phyloP scores from a whole-genome alignment of 192 early-diverging fungal species.

The Coemansia umbellata region DNA sequence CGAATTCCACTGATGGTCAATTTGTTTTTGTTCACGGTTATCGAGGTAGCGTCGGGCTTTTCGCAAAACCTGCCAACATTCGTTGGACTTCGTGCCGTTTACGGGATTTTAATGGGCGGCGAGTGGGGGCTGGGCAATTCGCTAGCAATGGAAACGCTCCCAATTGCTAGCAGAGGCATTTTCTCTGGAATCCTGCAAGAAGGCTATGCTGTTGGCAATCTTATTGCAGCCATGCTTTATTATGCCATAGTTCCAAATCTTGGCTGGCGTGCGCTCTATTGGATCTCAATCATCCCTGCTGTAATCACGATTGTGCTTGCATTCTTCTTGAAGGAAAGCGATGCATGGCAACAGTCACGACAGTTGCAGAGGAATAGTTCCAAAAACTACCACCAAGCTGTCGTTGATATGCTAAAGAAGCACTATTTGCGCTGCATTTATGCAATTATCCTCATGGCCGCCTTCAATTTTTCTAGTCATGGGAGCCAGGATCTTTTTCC shows the following conservation, averaged over 20 bases:
- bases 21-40: slow-evolving; percentile 57
- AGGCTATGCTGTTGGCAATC: slow-evolving; percentile 66
- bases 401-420: slow-evolving; percentile 43
- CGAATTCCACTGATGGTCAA: slow-evolving; percentile 66
- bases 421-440: slow-evolving; percentile 58
- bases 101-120: slow-evolving; percentile 68
- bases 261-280: slow-evolving; percentile 71
- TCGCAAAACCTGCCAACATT: slow-evolving; percentile 59
- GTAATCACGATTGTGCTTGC: slow-evolving; percentile 57
- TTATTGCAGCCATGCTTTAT: slow-evolving; percentile 61
- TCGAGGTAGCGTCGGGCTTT: slow-evolving; percentile 67
- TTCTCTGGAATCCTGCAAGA: slow-evolving; percentile 75
- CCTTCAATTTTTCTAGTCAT: slow-evolving; percentile 69
- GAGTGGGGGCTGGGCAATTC: slow-evolving; percentile 70
- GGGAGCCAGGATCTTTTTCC: slow-evolving; percentile 72
- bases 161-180: slow-evolving; percentile 62
- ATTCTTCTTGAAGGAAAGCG: slow-evolving; percentile 62
- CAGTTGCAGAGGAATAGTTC: slow-evolving; percentile 23
- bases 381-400: slow-evolving; percentile 22
- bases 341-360: slow-evolving; percentile 49
- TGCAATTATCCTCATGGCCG: slow-evolving; percentile 57
- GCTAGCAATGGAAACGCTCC: slow-evolving; percentile 69
- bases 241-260: slow-evolving; percentile 52
- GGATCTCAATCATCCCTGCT: slow-evolving; percentile 59
- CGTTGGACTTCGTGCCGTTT: slow-evolving; percentile 54